These are phyloP conservation scores for Yarrowia porcina DNA, from an alignment of 805 yeast genomes.

Conservation along the genomic window DNA sequence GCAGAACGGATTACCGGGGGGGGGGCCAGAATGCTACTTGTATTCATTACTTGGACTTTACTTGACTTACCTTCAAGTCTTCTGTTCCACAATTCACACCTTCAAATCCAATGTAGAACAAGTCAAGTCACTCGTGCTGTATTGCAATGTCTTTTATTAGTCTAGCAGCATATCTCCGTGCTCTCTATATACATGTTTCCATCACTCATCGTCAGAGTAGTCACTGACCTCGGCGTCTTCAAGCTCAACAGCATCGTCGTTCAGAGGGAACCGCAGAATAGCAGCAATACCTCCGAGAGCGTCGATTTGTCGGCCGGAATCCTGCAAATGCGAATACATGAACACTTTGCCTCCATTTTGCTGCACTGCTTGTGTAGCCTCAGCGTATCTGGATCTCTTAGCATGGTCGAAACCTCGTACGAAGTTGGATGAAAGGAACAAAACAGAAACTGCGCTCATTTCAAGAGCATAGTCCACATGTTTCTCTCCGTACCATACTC, in stretches of 20 bases:
- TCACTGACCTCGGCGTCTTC: conserved; percentile 6
- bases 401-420: conserved; percentile 16
- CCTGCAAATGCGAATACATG: conserved; percentile 25
- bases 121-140: too few relatives aligned
- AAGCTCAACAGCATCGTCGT: conserved; percentile 14
- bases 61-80: too few relatives aligned
- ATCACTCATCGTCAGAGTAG: conserved; percentile 19
- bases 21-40: too few relatives aligned
- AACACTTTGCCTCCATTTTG: conserved; percentile 23
- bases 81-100: too few relatives aligned
- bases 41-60: too few relatives aligned
- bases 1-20: too few relatives aligned
- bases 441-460: conserved; percentile 10
- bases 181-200: neutral
- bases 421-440: conserved; percentile 20
- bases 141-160: too few relatives aligned
- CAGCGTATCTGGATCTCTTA: conserved; percentile 14
- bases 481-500: conserved; percentile 23
- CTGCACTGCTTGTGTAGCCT: conserved; percentile 15
- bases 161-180: neutral
- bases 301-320: conserved; percentile 20
- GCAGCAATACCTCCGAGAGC: conserved; percentile 25
- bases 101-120: too few relatives aligned
- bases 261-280: conserved; percentile 18
- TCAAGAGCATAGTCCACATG: conserved; percentile 21